Base-by-base conservation (phyloP, 257 asterid genomes). In the Agastache rugosa region DNA sequence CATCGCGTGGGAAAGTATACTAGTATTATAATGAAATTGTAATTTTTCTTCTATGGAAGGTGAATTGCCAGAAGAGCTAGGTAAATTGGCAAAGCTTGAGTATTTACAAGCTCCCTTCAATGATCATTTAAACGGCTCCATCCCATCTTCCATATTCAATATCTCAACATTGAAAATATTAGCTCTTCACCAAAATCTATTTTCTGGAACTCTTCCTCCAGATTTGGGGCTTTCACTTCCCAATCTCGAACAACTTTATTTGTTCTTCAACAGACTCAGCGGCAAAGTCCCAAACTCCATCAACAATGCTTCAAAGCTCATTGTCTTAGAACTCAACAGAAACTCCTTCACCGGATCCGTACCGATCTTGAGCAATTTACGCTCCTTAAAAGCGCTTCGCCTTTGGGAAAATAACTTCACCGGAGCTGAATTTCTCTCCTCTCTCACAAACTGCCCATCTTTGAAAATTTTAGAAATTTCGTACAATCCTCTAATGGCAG, bases 401-500 rank as follows among this genome's bases (percentile, higher is more conserved):
- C 16, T 86, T 1, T 81, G 78, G 59, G 81, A 16, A 10, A 88
- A 86, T 37, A 79, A 82, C 22, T 37, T 86, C 23, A 84, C 85
- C 3, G 79, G 68, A 12, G 66, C 56, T 10, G 78, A 53, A 55
- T 75, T 66, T 37, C 54, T 75, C 50, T 44, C 74, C 9, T 66
- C 79, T 1, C 37, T 75, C 23, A 67, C 65, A 73, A 79, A 76
- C 4, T 83, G 86, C 44, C 79, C 45, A 17, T 0, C 73, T 47
- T 51, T 87, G 73, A n/a, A 27, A 6, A 0, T 1, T 0, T 2
- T 85, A 37, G 85, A 68, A 27, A 11, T 81, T 11, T 10, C 48
- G 0, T 8, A 8, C 11, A 83, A 80, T 64, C 80, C 71, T 14
- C 55, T 80, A 61, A 31, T 16, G 83, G 76, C 3, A 3, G 83